Conservation (phyloP, 805 yeast species). For the Soucietia sequanensis region DNA sequence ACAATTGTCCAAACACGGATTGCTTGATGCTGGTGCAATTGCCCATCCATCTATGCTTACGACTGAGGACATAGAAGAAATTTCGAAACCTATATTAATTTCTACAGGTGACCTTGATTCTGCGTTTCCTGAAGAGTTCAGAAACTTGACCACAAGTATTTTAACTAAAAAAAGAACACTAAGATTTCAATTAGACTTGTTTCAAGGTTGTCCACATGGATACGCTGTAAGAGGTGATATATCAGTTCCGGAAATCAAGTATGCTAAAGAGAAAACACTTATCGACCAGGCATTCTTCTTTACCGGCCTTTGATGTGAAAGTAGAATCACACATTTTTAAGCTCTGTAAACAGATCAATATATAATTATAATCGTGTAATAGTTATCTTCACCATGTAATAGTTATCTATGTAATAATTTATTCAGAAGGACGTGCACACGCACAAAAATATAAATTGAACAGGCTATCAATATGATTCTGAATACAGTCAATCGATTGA, state of each 20-base stretch:
- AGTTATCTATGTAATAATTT: too few relatives aligned
- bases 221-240: slow-evolving; percentile 74
- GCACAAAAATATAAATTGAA: too few relatives aligned
- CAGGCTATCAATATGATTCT: too few relatives aligned
- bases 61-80: slow-evolving; percentile 54
- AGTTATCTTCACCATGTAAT: too few relatives aligned
- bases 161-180: slow-evolving; percentile 45
- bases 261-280: slow-evolving; percentile 67
- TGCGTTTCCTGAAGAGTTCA: slow-evolving; percentile 56
- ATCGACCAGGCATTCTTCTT: slow-evolving; percentile 2
- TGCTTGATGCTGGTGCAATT: slow-evolving; percentile 59
- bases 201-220: slow-evolving; percentile 68
- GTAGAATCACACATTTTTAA: too few relatives aligned
- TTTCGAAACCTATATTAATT: slow-evolving; percentile 61
- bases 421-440: too few relatives aligned
- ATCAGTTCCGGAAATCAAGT: slow-evolving; percentile 45
- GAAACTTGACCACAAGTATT: slow-evolving; percentile 54
- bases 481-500: too few relatives aligned
- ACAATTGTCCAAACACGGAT: slow-evolving; percentile 28
- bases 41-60: slow-evolving; percentile 80
- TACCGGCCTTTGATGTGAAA: too few relatives aligned
- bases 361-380: too few relatives aligned
- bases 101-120: slow-evolving; percentile 69
- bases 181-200: slow-evolving; percentile 58
- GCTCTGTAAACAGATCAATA: too few relatives aligned